phyloP scores from a whole-genome alignment of 495 filamentous ascomycete genomes.

The Penicillium arizonense region DNA sequence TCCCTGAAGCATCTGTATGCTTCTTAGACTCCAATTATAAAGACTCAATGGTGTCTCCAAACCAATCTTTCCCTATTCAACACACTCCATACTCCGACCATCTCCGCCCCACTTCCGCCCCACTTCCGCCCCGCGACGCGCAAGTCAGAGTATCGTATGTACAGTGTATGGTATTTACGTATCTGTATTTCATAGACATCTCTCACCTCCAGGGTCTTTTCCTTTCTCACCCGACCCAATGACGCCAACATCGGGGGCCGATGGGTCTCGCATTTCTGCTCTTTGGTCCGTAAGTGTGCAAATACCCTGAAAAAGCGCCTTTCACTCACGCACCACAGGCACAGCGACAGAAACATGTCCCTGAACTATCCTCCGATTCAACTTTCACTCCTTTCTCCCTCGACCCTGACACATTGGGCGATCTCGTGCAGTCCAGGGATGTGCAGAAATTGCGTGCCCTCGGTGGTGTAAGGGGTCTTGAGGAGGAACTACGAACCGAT shows the following conservation, averaged over 20 bases:
- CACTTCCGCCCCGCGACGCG: background rate
- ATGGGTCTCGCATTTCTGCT: background rate
- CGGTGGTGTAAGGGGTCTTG: background rate
- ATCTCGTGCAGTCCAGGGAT: slow-evolving; percentile 1
- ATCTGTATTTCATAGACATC: background rate
- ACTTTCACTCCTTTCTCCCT: background rate
- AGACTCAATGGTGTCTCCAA: too few species aligned
- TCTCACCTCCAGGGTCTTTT: background rate
- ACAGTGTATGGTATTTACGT: background rate
- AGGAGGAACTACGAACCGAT: slow-evolving; percentile 2
- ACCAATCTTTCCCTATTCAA: too few species aligned
- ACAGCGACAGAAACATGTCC: background rate
- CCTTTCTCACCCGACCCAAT: background rate
- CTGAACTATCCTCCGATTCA: slow-evolving; percentile 6
- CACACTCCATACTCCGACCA: too few species aligned
- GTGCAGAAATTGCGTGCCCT: background rate
- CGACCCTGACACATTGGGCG: background rate
- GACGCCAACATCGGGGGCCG: background rate
- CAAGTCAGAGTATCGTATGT: background rate
- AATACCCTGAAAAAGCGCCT: background rate
- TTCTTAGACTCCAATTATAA: too few species aligned
- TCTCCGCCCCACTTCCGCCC: too few species aligned
- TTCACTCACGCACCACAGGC: background rate
- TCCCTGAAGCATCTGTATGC: too few species aligned
- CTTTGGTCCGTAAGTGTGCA: background rate